Evolutionary conservation across 352 stramenopile genomes (phyloP), one percentile per base, ranked within the genome.

Genomic region (Phytophthora fragariae): DNA sequence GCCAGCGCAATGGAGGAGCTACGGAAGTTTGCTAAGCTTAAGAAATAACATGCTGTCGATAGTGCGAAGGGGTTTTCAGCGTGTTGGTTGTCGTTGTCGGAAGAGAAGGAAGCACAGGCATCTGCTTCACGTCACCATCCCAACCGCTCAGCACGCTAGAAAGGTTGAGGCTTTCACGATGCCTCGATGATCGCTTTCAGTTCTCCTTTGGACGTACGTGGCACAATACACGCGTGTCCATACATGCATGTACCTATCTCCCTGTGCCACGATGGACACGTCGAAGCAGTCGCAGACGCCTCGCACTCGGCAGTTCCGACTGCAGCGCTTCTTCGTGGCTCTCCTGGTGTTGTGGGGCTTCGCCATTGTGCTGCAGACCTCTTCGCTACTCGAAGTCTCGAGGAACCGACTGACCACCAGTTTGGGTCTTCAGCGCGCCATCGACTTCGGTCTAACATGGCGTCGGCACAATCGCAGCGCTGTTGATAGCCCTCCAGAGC

Each of bases 1-100:
- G 76, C 73, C 2, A 56, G 57, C 0, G 55, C 39, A 2, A 90
- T 91, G 82, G 44, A 76, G 9, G 46, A 81, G 39, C 49, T 90
- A 31, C 55, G 65, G 21, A 31, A 60, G 19, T 80, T 74, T 58
- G 62, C 77, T 15, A 74, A 57, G 37, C 24, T 27, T 27, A 37
- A 50, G 44, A 68, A 53, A 52, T 72, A 72, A 65, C 44, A 41
- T 17, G 24, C 17, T 21, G 15, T 64, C 2, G 11, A 56, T 29
- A 56, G 15, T 57, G 44, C 14, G 7, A 62, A 39, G 56, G 55
- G 27, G 27, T 11, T 47, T 17, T 47, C 39, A 2, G 39, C 10
- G 39, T 17, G 1, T 47, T 47, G 39, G 39, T n/a, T 47, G 14
- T 47, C 39, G 15, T 47, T 17, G 11, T 47, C 5, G 39, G 39